Conservation (phyloP, 805 yeast species). For the Wickerhamomyces sydowiorum region DNA sequence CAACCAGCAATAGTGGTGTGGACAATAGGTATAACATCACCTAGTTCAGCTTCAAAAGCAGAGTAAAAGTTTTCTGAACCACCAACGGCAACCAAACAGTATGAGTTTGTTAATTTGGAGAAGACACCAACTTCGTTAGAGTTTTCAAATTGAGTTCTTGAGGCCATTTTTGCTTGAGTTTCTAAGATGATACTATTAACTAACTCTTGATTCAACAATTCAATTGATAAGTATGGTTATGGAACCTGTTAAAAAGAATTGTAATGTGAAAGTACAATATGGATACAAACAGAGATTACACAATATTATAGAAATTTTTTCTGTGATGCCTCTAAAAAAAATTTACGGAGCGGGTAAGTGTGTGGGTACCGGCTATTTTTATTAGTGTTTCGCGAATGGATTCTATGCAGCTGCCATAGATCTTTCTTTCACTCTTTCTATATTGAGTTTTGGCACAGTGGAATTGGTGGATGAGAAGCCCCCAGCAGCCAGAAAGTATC, state of each 20-base stretch:
- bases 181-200: neutral
- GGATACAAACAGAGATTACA: too few species aligned
- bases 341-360: neutral
- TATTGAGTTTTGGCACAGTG: too few species aligned
- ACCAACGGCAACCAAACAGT: constrained; percentile 94
- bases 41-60: constrained; percentile 95
- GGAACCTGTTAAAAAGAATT: too few species aligned
- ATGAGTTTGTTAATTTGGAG: constrained; percentile 91
- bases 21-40: constrained; percentile 93
- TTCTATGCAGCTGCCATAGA: neutral
- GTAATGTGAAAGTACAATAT: too few species aligned
- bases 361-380: neutral
- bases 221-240: neutral
- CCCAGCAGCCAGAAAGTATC: too few species aligned
- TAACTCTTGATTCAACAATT: neutral
- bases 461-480: too few species aligned
- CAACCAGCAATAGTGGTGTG: constrained; percentile 98
- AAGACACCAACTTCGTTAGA: constrained; percentile 92
- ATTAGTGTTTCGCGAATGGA: neutral
- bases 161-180: constrained; percentile 40
- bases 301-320: neutral
- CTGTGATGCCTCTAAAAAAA: neutral
- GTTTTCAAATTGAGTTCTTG: constrained; percentile 77
- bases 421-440: too few species aligned
- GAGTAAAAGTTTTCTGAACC: constrained; percentile 87